Evolutionary conservation across 441 rosid genomes (phyloP), one percentile per base, ranked within the genome.

Genomic region (Gossypium davidsonii): DNA sequence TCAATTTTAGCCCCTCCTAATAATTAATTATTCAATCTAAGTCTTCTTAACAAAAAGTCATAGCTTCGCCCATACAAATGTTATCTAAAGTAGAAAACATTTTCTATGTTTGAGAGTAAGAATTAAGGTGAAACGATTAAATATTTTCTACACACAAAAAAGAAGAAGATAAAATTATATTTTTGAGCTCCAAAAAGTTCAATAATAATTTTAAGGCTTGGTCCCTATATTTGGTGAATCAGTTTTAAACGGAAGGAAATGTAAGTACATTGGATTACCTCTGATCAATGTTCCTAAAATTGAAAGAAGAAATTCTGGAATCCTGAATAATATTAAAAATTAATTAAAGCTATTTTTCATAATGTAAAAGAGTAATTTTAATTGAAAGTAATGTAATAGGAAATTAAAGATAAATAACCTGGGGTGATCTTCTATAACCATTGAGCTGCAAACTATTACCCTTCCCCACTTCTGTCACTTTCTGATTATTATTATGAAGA

Each of bases 241-340:
- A 44, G 37, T 26, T 53, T 56, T 14, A 25, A 55, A 10, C 23
- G 2, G 31, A 58, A 73, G 65, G 57, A 12, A 11, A 37, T 1
- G 10, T 4, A 34, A 31, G 21, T 10, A 71, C 59, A 61, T 64
- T 59, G 67, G 49, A 73, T 72, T 76, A 81, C 87, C 87, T 81
- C 55, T 74, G 66, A 49, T 74, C 65, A 46, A 58, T 34, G 72
- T 67, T 76, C 68, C 80, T 73, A 25, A 59, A 69, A 73, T 52
- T 37, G 73, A 68, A 72, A 59, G 79, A 34, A 64, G 83, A 72
- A 62, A 60, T 63, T 49, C 57, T 44, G 25, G 15, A 72, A 69
- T 79, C 85, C 87, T 84, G 77, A 39, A 71, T 52, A 56, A 74
- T 25, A 23, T 10, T 28, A 51, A 17, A 74, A 39, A 58, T 42